Evolutionary conservation across 371 early-diverging fungal species (phyloP).

Genomic region (Chytridium lagenaria): DNA sequence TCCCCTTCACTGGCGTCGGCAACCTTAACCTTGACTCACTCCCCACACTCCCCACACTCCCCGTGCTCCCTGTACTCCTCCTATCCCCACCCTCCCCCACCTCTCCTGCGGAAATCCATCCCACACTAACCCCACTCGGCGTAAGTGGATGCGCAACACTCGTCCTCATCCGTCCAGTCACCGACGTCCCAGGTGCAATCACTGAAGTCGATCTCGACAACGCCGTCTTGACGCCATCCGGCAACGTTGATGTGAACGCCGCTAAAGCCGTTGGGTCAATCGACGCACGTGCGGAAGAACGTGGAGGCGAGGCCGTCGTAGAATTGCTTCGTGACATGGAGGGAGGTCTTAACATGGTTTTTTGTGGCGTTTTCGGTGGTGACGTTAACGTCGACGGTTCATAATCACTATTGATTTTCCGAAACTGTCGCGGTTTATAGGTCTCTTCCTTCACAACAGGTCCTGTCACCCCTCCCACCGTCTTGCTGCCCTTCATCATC

Average conservation of each 20-base stretch:
- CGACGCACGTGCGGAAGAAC: not conserved
- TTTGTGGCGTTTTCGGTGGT: not conserved
- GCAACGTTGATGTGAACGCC: not conserved
- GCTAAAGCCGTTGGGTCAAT: not conserved
- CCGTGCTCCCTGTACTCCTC: constrained; percentile 8
- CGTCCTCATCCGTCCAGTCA: not conserved
- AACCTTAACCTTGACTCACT: not conserved
- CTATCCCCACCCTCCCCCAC: not conserved
- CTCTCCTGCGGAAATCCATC: constrained; percentile 7
- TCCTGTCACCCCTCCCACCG: not conserved
- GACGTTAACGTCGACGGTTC: not conserved
- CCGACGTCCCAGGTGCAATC: not conserved
- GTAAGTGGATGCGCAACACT: not conserved
- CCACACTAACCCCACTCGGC: not conserved
- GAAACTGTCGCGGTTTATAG: constrained; percentile 44
- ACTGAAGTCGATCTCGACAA: not conserved
- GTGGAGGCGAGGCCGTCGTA: too few relatives aligned
- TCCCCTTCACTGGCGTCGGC: constrained; percentile 1
- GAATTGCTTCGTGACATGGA: not conserved
- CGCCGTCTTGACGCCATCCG: not conserved
- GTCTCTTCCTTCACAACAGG: not conserved
- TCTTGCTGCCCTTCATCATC: not conserved
- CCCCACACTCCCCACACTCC: not conserved
- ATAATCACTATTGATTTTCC: constrained; percentile 37
- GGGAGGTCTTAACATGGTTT: not conserved